phyloP scores from a whole-genome alignment of 1,284 basidiomycete genomes.

The Ceratobasidium sp. region DNA sequence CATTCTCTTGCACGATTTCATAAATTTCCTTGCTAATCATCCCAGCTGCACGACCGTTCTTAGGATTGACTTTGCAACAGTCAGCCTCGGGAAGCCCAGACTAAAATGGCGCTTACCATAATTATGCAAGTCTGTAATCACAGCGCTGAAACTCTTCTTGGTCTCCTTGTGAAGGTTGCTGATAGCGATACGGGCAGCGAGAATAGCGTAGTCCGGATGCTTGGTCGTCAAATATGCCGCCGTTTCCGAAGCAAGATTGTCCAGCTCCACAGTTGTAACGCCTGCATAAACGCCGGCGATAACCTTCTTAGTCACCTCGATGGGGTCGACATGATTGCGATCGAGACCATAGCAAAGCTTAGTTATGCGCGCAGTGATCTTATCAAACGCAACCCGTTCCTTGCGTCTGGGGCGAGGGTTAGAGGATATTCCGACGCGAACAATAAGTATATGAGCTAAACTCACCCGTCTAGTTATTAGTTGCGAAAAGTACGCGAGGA shows the following conservation, averaged over 20 bases:
- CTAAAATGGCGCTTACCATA: constrained; percentile 72
- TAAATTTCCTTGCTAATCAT: constrained; percentile 96
- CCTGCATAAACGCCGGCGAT: constrained; percentile 95
- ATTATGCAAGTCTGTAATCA: constrained; percentile 90
- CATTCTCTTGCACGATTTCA: constrained; percentile 85
- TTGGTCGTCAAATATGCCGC: constrained; percentile 97
- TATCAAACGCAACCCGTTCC: constrained; percentile 89
- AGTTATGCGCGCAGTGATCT: constrained; percentile 92
- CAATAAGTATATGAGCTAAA: not conserved
- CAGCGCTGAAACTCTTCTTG: constrained; percentile 95
- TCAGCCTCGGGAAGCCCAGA: constrained; percentile 7
- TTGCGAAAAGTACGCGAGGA: constrained; percentile 39
- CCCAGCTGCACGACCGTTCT: constrained; percentile 87
- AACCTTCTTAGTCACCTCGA: constrained; percentile 87
- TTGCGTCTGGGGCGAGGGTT: constrained; percentile 68
- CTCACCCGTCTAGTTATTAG: constrained; percentile 45
- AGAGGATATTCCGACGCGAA: not conserved
- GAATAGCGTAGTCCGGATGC: constrained; percentile 97
- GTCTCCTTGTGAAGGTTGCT: constrained; percentile 99
- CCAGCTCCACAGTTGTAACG: constrained; percentile 97
- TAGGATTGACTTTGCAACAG: constrained; percentile 84
- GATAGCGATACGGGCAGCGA: constrained; percentile 98
- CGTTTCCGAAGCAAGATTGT: constrained; percentile 97
- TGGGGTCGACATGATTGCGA: constrained; percentile 91
- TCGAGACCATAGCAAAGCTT: constrained; percentile 99